A percentile compares a stretch with the other conserved stretches of the same genome.
Evolutionary conservation across 768 basidiomycete species (phyloP).

Genomic region (Clavulina sp.): DNA sequence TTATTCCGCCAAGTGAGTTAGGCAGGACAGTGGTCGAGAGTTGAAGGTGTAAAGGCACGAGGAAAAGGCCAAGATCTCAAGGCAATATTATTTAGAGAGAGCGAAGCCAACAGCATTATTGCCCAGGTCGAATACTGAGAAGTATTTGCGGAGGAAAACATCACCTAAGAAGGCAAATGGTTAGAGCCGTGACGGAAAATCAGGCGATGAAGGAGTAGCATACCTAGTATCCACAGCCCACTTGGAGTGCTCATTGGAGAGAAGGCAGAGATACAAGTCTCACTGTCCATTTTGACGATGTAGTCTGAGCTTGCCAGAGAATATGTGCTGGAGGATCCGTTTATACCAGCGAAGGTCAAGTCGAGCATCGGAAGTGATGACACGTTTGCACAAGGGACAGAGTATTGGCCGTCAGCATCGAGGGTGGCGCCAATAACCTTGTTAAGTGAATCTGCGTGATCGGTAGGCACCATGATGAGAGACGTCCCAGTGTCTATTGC

Average conservation of each 20-base stretch:
- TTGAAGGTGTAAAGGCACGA: too few species aligned
- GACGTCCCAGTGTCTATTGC: slow-evolving; percentile 1
- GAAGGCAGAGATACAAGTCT: background rate
- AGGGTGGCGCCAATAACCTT: background rate
- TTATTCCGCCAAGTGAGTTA: too few species aligned
- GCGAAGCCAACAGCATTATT: slow-evolving; percentile 1
- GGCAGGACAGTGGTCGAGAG: too few species aligned
- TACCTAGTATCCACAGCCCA: background rate
- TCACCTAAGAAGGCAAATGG: background rate
- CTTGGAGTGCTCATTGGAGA: background rate
- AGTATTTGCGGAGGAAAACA: background rate
- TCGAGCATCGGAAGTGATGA: background rate
- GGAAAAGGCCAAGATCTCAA: too few species aligned
- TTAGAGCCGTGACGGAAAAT: background rate
- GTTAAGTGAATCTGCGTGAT: background rate
- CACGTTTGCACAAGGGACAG: background rate
- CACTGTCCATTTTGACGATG: background rate
- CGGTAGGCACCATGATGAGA: background rate
- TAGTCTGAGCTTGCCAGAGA: background rate
- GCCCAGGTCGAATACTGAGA: background rate
- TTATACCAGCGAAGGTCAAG: background rate
- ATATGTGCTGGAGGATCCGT: background rate
- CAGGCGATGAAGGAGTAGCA: background rate
- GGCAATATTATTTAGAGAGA: background rate
- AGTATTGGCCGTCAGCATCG: background rate